A percentile compares a stretch with the other conserved stretches of the same genome.
Conservation (phyloP, 2,329 filamentous ascomycete genomes). For the Thielaviopsis euricoi region DNA sequence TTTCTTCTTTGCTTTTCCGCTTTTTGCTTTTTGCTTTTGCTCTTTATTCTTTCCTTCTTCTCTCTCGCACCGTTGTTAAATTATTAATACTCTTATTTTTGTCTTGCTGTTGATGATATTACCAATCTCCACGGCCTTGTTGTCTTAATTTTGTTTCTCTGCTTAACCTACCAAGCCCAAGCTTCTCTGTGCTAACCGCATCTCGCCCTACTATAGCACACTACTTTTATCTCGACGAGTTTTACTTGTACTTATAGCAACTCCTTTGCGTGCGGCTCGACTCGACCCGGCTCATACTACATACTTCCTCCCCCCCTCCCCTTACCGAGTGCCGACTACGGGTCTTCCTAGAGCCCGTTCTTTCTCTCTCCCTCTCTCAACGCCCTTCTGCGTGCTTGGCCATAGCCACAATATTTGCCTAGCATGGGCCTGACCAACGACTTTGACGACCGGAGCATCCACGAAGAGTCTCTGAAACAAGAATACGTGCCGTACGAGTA, state of each 20-base stretch:
- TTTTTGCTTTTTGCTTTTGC: background rate
- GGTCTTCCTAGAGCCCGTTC: background rate
- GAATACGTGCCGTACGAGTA: slow-evolving; percentile 64
- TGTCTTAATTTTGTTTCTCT: background rate
- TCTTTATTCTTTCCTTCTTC: background rate
- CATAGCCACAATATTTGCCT: slow-evolving; percentile 30
- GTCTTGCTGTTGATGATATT: background rate
- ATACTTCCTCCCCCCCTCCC: background rate
- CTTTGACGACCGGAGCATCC: slow-evolving; percentile 49
- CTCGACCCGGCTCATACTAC: too few species aligned
- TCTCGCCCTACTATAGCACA: background rate
- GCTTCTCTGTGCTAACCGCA: background rate
- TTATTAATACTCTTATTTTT: background rate
- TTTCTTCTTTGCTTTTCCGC: background rate
- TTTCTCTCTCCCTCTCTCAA: background rate
- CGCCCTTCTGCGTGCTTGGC: background rate
- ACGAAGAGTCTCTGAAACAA: slow-evolving; percentile 39
- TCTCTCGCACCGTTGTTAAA: background rate
- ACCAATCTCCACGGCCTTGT: background rate
- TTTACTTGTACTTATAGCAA: background rate
- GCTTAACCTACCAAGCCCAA: background rate
- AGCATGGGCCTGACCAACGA: slow-evolving; percentile 51
- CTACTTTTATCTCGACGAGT: background rate
- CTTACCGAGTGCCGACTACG: background rate
- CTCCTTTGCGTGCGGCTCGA: background rate